phyloP scores from a whole-genome alignment of 305 asterid genomes.

The Fraxinus xanthoxyloides region DNA sequence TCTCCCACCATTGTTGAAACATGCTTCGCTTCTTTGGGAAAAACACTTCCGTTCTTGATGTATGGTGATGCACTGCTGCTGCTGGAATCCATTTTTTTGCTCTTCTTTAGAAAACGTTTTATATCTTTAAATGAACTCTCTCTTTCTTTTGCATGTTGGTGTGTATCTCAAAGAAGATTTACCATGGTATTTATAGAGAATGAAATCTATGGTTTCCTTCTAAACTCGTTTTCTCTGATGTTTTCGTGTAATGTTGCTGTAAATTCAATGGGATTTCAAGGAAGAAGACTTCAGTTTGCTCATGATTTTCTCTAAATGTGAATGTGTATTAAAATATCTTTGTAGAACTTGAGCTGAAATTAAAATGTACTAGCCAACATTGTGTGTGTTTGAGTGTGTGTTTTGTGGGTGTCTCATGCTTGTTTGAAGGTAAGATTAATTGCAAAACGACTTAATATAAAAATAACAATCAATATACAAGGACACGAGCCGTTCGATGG shows the following conservation, averaged over 20 bases:
- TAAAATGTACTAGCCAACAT: neutral
- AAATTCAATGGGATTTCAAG: neutral
- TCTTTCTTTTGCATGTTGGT: neutral
- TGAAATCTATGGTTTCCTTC: neutral
- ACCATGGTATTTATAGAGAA: no score
- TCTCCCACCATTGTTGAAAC: constrained; percentile 1
- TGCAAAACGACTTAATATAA: neutral
- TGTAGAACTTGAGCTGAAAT: neutral
- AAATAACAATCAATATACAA: neutral
- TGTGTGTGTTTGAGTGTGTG: neutral
- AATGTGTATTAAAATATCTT: neutral
- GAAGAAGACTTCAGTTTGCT: neutral
- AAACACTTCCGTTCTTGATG: neutral
- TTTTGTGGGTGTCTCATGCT: neutral
- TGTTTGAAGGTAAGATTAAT: neutral
- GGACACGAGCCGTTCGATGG: neutral
- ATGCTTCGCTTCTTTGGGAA: neutral
- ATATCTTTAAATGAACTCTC: neutral
- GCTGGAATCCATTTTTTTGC: neutral
- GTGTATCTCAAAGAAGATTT: neutral
- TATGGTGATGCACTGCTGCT: neutral
- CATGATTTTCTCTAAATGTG: neutral
- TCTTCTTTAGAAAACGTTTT: neutral
- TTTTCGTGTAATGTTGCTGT: neutral
- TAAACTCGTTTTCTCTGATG: neutral